A percentile compares a stretch with the other conserved stretches of the same genome.
phyloP scores from a whole-genome alignment of 1,284 basidiomycete species.

The Coriolopsis trogii region DNA sequence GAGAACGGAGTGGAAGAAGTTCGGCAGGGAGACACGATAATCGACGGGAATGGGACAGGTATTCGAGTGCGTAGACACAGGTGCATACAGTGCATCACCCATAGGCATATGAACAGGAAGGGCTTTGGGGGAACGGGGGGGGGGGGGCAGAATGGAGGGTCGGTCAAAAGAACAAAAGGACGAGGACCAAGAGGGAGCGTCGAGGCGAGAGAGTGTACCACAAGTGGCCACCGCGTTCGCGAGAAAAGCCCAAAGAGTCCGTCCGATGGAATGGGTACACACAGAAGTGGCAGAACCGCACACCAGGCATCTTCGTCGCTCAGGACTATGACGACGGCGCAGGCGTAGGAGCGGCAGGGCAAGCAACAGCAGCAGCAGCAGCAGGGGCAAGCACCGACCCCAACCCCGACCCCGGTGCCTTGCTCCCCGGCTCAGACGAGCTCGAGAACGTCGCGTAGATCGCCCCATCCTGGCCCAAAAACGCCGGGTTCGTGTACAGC shows the following conservation, averaged over 20 bases:
- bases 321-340: slow-evolving; percentile 1
- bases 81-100: neutral
- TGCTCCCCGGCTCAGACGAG: too few relatives aligned
- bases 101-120: neutral
- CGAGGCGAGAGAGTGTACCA: neutral
- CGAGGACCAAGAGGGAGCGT: neutral
- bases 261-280: slow-evolving; percentile 5
- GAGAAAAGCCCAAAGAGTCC: neutral
- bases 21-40: neutral
- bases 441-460: too few relatives aligned
- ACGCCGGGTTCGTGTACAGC: slow-evolving; percentile 70
- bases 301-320: too few relatives aligned
- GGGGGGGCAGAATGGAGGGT: neutral
- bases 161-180: neutral
- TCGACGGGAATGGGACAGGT: too few relatives aligned
- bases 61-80: neutral
- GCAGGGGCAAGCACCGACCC: neutral
- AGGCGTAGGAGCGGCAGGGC: neutral
- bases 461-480: slow-evolving; percentile 34
- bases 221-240: neutral
- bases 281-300: too few relatives aligned
- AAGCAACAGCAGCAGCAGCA: neutral
- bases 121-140: neutral
- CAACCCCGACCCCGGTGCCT: too few relatives aligned
- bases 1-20: neutral